Base-by-base conservation (phyloP, 2,329 filamentous ascomycete genomes). In the Neofusicoccum laricinum region DNA sequence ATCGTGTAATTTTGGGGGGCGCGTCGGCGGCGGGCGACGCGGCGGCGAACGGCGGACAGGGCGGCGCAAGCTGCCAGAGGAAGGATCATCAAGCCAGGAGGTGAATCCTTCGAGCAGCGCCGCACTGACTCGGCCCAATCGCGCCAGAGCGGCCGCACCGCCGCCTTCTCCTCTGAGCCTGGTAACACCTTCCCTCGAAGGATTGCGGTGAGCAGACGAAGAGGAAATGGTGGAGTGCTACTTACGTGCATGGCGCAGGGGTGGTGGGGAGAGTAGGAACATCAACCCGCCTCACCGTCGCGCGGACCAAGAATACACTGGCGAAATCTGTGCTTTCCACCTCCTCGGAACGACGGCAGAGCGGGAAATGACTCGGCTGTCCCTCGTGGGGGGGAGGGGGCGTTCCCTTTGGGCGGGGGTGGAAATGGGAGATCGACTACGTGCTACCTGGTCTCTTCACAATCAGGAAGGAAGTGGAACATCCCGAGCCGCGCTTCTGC, bases 81-180 rank as follows among this genome's bases (percentile, higher is more conserved):
- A 59, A 59, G 55, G 55, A 59, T 59, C 55, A 59, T 46, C 40
- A 59, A 46, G 55, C 55, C 55, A 59, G 55, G 55, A 59, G 55
- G 15, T 59, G 55, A 59, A 59, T 59, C 55, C 55, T 59, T 59
- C 55, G 55, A 45, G 5, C 55, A 59, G 40, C 41, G 55, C 55
- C 55, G 55, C 55, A 59, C 55, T 19, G 55, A 59, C 55, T 58
- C 55, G 25, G 12, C 40, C 40, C 40, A 59, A 46, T 59, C 55
- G 21, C 30, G 36, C n/a, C 38, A 57, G 38, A 19, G 10, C 12
- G n/a, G 25, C 34, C 51, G 40, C 55, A 36, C 41, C 55, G 41
- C 55, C 55, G 41, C 55, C 15, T 43, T 43, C 25, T 30, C 25
- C 25, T 30, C 25, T 30, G 25, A 30, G 25, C 25, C 25, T 30